These are phyloP conservation scores for Wickerhamiella lipophila DNA, from an alignment of 805 yeast species.

Conservation along the genomic window DNA sequence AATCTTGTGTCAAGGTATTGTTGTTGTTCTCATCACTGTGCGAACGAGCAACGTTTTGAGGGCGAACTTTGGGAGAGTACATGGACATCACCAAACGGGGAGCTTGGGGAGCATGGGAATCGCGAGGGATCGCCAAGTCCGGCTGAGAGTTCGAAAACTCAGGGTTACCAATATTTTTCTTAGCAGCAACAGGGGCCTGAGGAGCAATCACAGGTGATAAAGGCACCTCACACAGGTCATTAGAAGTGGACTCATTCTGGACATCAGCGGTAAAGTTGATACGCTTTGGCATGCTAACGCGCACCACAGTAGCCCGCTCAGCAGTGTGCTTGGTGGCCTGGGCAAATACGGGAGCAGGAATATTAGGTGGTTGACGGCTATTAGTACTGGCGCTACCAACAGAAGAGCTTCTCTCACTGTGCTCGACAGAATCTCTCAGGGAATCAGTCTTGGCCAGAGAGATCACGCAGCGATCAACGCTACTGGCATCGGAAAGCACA, in stretches of 20 bases:
- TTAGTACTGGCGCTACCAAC: neutral
- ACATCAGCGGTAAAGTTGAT: slow-evolving; percentile 7
- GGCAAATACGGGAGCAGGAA: slow-evolving; percentile 5
- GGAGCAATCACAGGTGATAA: neutral
- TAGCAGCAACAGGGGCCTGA: neutral
- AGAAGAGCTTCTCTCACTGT: neutral
- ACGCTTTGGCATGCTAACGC: slow-evolving; percentile 10
- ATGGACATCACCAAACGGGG: slow-evolving; percentile 8
- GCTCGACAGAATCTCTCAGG: neutral
- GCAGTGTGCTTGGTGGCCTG: neutral
- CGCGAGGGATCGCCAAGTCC: slow-evolving; percentile 1
- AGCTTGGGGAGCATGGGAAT: neutral
- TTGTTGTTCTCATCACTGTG: slow-evolving; percentile 6
- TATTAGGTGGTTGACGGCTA: slow-evolving; percentile 2
- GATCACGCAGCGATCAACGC: neutral
- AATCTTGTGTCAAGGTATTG: neutral
- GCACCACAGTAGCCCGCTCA: slow-evolving; percentile 9
- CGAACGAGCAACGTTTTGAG: slow-evolving; percentile 1
- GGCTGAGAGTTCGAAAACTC: neutral
- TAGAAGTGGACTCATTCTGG: neutral
- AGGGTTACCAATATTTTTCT: neutral
- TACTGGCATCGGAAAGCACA: slow-evolving; percentile 5
- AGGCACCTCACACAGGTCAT: slow-evolving; percentile 11
- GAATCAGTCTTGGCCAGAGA: neutral
- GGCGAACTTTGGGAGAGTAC: slow-evolving; percentile 9